Evolutionary conservation across 73 alveolate genomes (phyloP).

Genomic region (Blepharisma stoltei): DNA sequence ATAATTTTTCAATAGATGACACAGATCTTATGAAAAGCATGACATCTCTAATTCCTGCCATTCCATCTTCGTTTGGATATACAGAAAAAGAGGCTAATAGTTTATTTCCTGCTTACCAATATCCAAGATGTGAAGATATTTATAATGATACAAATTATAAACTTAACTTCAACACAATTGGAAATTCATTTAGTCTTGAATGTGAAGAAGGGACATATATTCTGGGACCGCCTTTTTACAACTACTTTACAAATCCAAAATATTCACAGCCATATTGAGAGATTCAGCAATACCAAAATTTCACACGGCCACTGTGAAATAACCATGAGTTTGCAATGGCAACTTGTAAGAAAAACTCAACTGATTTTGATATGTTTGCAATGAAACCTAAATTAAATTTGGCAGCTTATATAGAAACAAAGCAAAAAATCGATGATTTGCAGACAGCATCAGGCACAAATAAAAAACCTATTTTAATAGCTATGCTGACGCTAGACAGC

Average conservation of each 20-base stretch:
- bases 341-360: background rate
- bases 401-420: background rate
- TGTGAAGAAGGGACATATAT: background rate
- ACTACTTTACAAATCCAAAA: background rate
- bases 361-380: background rate
- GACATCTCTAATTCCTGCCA: too few species aligned
- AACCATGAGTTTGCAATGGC: background rate
- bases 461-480: background rate
- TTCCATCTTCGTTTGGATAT: constrained; percentile 7
- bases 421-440: background rate
- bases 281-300: background rate
- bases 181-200: background rate
- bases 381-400: background rate
- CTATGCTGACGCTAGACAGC: background rate
- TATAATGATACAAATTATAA: background rate
- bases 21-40: too few species aligned
- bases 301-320: too few species aligned
- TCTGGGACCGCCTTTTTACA: background rate
- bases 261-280: background rate
- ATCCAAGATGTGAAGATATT: background rate
- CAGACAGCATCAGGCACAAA: background rate
- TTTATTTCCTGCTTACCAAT: background rate
- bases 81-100: background rate
- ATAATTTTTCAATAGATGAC: too few species aligned
- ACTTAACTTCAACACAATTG: background rate